Base-by-base conservation (phyloP, 2,329 filamentous ascomycete genomes). In the Beauveria rudraprayagi region DNA sequence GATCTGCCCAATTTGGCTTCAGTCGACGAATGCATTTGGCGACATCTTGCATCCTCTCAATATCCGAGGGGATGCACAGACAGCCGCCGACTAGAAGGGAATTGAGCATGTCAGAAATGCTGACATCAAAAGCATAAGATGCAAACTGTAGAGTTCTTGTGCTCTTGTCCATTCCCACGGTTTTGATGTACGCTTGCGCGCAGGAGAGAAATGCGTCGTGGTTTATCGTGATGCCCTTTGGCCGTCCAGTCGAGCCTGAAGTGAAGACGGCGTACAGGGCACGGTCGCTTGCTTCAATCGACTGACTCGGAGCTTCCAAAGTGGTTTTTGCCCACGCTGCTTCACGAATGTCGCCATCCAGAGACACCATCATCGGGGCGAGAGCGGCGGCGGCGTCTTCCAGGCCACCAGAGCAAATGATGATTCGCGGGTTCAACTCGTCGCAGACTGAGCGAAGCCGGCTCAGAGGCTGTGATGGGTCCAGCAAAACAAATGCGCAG, bases 401-500 rank as follows among this genome's bases (percentile, higher is more conserved):
- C 37, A 14, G 37, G 4, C 16, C 16, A 41, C 37, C 16, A 14
- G 37, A 41, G 37, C 11, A 41, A 11, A 41, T 11, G 11, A 41
- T 41, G 5, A 41, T 14, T 41, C 11, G 11, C 37, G 37, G 11
- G 5, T 11, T 14, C 37, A 41, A 11, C 37, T 41, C 11, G 3
- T 41, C 37, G 11, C 37, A 14, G 11, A 41, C 16, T 14, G 11
- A 14, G 11, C 16, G 14, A 11, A 41, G 37, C 11, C 37, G 37
- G 11, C 11, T 17, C 11, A 41, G 37, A 17, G 37, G 37, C 11
- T 14, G 37, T 14, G 37, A 14, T 41, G 37, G 37, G 37, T 41
- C 37, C 37, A 41, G 11, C 11, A 41, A 17, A 41, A 41, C 37
- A 11, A 41, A 14, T 41, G 37, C 68, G 11, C 65, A 67, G n/a